Evolutionary conservation across 139 green algal genomes (phyloP).

Genomic region (Pseudopediastrum boryanum): DNA sequence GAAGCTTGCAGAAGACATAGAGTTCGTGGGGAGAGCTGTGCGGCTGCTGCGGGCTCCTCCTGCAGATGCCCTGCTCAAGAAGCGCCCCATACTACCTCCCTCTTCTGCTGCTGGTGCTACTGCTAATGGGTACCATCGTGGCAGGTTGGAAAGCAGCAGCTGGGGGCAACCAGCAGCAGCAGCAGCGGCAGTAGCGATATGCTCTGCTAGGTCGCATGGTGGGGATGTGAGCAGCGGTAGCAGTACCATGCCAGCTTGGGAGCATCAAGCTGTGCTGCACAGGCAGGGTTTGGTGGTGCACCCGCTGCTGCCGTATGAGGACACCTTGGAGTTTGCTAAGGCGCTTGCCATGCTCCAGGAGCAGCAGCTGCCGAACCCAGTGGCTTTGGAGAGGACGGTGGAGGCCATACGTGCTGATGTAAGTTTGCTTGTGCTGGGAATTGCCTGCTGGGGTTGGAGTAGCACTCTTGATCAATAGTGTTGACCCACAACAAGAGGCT

Average conservation of each 20-base stretch:
- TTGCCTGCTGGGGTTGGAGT: conserved; percentile 25
- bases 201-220: conserved; percentile 6
- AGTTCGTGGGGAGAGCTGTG: conserved; percentile 88
- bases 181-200: background rate
- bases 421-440: background rate
- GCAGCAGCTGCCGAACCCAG: conserved; percentile 51
- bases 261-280: too few species aligned
- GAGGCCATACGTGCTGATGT: conserved; percentile 67
- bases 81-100: conserved; percentile 11
- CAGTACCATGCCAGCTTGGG: too few species aligned
- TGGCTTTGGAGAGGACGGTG: conserved; percentile 65
- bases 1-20: conserved; percentile 61
- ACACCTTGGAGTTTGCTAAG: conserved; percentile 49
- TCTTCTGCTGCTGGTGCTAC: background rate
- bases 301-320: conserved; percentile 56
- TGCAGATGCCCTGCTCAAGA: conserved; percentile 36
- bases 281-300: too few species aligned
- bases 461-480: background rate
- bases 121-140: too few species aligned
- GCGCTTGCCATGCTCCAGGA: conserved; percentile 56
- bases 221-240: conserved; percentile 3
- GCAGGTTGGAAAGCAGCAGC: background rate
- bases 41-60: conserved; percentile 68
- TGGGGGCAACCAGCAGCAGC: background rate
- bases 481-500: too few species aligned